Base-by-base conservation (phyloP, 2,329 filamentous ascomycete genomes). In the Venturia aucupariae region DNA sequence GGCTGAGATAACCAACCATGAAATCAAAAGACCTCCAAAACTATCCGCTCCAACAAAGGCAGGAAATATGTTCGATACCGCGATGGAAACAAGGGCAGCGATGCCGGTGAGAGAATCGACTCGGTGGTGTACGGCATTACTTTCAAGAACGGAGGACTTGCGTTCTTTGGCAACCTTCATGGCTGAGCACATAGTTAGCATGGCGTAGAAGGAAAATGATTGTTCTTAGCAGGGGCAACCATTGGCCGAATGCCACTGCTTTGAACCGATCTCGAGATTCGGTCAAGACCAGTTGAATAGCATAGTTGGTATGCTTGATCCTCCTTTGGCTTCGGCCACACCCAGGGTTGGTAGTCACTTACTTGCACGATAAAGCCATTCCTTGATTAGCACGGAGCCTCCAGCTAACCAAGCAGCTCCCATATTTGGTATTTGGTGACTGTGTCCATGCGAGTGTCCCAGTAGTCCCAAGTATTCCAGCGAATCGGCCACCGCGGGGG, bases 311-410 rank as follows among this genome's bases (percentile, higher is more conserved):
- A 27, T 27, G 32, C 39, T 32, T 30, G 7, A 41, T 6, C 6
- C 19, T 44, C 17, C 35, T 15, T 46, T 10, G 13, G 4, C 46
- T 51, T 51, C 46, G 4, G 17, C 13, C 46, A 27, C n/a, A 51
- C 2, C 39, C 19, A 24, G 10, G 19, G 8, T 3, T 60, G 0
- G 38, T 24, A 27, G 13, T 27, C 5, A 66, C 65, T 42, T 59
- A 94, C 93, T 99, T 68, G 93, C 91, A 80, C 89, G 88, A 74
- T 97, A 99, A 32, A 99, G 80, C 90, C 92, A 99, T 77, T 99
- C 94, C 78, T 99, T 99, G 71, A 97, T 80, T 32, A 91, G 76
- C 65, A 99, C 94, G 1, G 91, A 96, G 24, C 90, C 93, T 48
- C 85, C 89, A 42, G 94, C 93, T 66, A 99, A 79, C 94, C 94